Percentiles rank a stretch among this genome's conserved stretches.
Conservation (phyloP, 768 basidiomycete species). For the Tulasnella sp. region DNA sequence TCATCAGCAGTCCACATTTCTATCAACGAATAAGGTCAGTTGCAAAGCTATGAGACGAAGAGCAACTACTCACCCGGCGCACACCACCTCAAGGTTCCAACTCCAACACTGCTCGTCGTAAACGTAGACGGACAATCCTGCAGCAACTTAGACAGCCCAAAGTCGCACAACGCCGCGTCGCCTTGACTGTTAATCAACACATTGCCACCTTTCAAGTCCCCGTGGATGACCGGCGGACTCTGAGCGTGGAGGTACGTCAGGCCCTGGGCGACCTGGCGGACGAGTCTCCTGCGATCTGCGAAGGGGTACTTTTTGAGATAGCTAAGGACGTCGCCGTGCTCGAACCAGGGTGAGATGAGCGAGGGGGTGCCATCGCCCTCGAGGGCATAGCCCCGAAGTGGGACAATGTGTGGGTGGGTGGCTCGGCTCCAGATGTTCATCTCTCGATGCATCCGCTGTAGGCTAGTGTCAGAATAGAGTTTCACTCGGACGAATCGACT, state of each 20-base stretch:
- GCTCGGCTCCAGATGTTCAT: neutral
- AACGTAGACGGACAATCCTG: neutral
- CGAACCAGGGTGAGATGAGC: slow-evolving; percentile 9
- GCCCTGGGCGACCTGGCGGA: slow-evolving; percentile 12
- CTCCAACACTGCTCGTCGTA: neutral
- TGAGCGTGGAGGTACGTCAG: slow-evolving; percentile 9
- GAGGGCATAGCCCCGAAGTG: slow-evolving; percentile 1
- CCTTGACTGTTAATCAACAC: slow-evolving; percentile 7
- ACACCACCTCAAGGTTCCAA: slow-evolving; percentile 13
- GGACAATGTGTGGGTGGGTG: slow-evolving; percentile 1
- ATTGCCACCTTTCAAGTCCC: slow-evolving; percentile 15
- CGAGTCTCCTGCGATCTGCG: slow-evolving; percentile 12
- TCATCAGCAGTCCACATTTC: neutral
- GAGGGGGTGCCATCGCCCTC: slow-evolving; percentile 5
- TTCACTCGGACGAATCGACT: neutral
- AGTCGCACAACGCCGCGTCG: slow-evolving; percentile 9
- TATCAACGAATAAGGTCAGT: neutral
- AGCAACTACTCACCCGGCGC: slow-evolving; percentile 4
- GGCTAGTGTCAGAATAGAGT: neutral
- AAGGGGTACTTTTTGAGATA: slow-evolving; percentile 1
- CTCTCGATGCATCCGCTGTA: slow-evolving; percentile 6
- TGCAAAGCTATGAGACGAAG: neutral
- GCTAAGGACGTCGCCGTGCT: slow-evolving; percentile 4
- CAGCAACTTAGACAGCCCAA: slow-evolving; percentile 6
- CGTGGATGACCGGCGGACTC: slow-evolving; percentile 10